Base-by-base conservation (phyloP, 176 grass and related monocot genomes). In the Thalia dealbata region DNA sequence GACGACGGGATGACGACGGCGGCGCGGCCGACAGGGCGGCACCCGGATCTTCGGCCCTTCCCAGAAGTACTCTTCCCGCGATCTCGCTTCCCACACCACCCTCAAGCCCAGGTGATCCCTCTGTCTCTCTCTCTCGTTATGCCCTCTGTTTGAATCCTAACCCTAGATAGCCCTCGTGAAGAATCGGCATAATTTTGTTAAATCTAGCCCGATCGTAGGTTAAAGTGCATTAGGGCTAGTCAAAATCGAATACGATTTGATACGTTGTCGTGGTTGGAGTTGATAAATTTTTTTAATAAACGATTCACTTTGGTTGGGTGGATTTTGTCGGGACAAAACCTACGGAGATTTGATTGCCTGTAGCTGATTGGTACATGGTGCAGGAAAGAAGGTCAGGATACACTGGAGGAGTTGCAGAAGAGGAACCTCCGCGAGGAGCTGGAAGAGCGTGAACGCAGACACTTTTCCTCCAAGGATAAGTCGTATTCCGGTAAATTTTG, bases 381-480 rank as follows among this genome's bases (percentile, higher is more conserved):
- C 89, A 99, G 95, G 71, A 99, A 82, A 84, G 95, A 93, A 10
- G 95, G 95, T 21, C 95, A 99, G 59, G 87, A 91, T 74, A 99
- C 95, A 29, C 84, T 88, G 74, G 90, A 99, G 61, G 90, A 99
- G 84, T 21, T 99, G 45, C 87, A 99, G 75, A 99, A 91, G 85
- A 99, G 90, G 72, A 87, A 99, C 70, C 84, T 99, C 26, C 84
- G 90, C 67, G 95, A 91, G 0, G 95, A 99, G 66, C 80, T 99
- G 62, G 95, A 99, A 83, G 95, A 99, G 0, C 90, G 95, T n/a
- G 95, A 99, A 19, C 60, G 25, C 67, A 99, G 81, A 63, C 95
- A 99, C 42, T 99, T 86, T 74, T 78, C 83, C 25, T 93, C 95
- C 45, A 99, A 93, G 85, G 95, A 99, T 73, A 99, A 91, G 79